Base-by-base conservation (phyloP, 2,329 filamentous ascomycete genomes). In the Calonectria multiphialidica region DNA sequence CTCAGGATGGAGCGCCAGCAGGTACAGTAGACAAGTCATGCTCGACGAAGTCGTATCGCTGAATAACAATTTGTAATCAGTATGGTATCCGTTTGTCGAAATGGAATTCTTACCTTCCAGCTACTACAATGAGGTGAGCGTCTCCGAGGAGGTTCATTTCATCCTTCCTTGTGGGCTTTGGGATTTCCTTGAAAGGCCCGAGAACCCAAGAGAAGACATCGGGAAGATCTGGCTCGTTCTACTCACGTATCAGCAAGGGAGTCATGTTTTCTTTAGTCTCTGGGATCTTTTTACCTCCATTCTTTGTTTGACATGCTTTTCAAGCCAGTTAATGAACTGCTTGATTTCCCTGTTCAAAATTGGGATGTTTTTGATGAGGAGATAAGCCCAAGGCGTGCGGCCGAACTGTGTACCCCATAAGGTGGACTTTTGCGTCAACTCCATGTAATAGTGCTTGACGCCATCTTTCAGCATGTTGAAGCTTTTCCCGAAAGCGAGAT, bases 11-110 rank as follows among this genome's bases (percentile, higher is more conserved):
- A 61, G 64, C 13, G 71, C 70, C 10, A 87, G 77, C 73, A 84
- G 50, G 76, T 78, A 77, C 64, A 85, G 81, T 2, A 81, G 70
- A 66, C 78, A 77, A 10, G 80, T 77, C 37, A 85, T 68, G 6
- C 81, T 77, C 21, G 80, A 76, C 2, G 81, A 81, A 1, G 83
- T 84, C 7, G 84, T 85, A 70, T 86, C 84, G 30, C 77, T 75
- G 40, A 61, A 44, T 16, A n/a, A 28, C 7, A 23, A 8, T n/a
- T 8, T 2, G 12, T n/a, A 40, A 42, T 49, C 7, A 66, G 23
- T 42, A 16, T 18, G 6, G n/a, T 23, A 55, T 35, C 25, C 4
- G 2, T 2, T 10, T 33, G 8, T 2, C 21, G 2, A 21, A 2
- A 45, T 42, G 5, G n/a, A 16, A 1, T 42, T 42, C 33, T 30